Base-by-base conservation (phyloP, 495 filamentous ascomycete species). In the Penicillium atrosanguineum region DNA sequence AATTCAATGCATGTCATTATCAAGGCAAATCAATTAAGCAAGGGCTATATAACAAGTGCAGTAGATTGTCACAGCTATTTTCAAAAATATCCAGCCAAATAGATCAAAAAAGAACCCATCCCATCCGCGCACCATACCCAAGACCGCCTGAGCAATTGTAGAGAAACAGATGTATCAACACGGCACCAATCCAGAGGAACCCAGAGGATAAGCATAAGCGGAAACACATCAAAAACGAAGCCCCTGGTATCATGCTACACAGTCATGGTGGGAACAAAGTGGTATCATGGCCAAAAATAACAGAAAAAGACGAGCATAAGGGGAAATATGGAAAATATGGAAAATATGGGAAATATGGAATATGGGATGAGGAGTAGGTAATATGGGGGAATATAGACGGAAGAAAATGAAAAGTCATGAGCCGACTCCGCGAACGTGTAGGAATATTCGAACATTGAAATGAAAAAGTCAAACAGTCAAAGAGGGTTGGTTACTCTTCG, bases 401-500 rank as follows among this genome's bases (percentile, higher is more conserved):
- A 16, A 28, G 41, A 28, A 48, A 54, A 16, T 23, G 23, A 2
- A 45, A 56, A 9, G 52, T 56, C 58, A 53, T 60, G 52, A 50
- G 44, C 42, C 50, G 46, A 56, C 58, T 56, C 50, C 47, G 28
- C 31, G 40, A 44, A 15, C 48, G 39, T 34, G 18, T 16, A 50
- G 44, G 37, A 52, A 40, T 5, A 52, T 52, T 31, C 16, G 23
- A 18, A 55, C 40, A 50, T 26, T 31, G 5, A 46, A 45, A 55
- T 34, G 43, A 53, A 50, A 44, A 15, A 53, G 25, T 41, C 4
- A 40, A n/a, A 39, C 23, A 48, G 40, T n/a, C 53, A 18, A 55
- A 2, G 5, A 23, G 23, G 23, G 45, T 55, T n/a, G n/a, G n/a
- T 67, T 62, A 75, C 60, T 96, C 91, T 69, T 96, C 91, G 65